Evolutionary conservation across 2,329 filamentous ascomycete genomes (phyloP).

Genomic region (Aotearoamyces nothofagi): DNA sequence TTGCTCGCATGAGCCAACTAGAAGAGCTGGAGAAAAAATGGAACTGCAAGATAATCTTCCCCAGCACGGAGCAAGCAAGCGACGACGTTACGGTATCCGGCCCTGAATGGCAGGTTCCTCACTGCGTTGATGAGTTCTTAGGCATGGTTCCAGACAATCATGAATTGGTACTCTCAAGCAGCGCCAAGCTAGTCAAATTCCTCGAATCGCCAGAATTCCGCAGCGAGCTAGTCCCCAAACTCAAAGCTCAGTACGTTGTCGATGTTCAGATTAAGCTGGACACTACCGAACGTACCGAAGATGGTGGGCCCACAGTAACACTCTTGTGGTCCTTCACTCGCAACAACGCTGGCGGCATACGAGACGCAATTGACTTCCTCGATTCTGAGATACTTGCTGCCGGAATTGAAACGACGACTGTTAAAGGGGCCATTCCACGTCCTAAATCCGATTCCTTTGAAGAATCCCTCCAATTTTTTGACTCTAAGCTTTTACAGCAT

Average conservation of each 20-base stretch:
- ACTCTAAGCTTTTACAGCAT: slow-evolving; percentile 90
- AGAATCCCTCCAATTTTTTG: slow-evolving; percentile 90
- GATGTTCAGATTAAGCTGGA: slow-evolving; percentile 63
- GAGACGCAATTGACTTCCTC: slow-evolving; percentile 91
- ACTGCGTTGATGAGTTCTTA: slow-evolving; percentile 88
- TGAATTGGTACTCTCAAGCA: slow-evolving; percentile 71
- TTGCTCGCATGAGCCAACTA: slow-evolving; percentile 75
- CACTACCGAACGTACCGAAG: slow-evolving; percentile 39
- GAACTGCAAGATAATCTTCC: slow-evolving; percentile 99
- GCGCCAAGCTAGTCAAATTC: slow-evolving; percentile 62
- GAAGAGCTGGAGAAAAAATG: slow-evolving; percentile 96
- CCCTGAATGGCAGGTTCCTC: slow-evolving; percentile 94
- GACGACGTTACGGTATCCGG: slow-evolving; percentile 93
- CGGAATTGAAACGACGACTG: slow-evolving; percentile 72
- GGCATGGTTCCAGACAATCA: slow-evolving; percentile 97
- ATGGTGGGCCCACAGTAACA: slow-evolving; percentile 40
- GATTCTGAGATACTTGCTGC: slow-evolving; percentile 74
- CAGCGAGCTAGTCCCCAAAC: slow-evolving; percentile 64
- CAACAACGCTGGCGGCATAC: slow-evolving; percentile 89
- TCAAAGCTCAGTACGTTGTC: slow-evolving; percentile 86
- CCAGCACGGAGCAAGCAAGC: slow-evolving; percentile 92
- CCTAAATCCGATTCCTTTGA: slow-evolving; percentile 98
- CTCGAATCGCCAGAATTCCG: slow-evolving; percentile 71
- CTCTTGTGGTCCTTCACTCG: slow-evolving; percentile 77
- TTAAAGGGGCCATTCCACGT: slow-evolving; percentile 92